Conservation (phyloP, 228 moss, liverwort and hornwort species). For the Sphagnum magellanicum region DNA sequence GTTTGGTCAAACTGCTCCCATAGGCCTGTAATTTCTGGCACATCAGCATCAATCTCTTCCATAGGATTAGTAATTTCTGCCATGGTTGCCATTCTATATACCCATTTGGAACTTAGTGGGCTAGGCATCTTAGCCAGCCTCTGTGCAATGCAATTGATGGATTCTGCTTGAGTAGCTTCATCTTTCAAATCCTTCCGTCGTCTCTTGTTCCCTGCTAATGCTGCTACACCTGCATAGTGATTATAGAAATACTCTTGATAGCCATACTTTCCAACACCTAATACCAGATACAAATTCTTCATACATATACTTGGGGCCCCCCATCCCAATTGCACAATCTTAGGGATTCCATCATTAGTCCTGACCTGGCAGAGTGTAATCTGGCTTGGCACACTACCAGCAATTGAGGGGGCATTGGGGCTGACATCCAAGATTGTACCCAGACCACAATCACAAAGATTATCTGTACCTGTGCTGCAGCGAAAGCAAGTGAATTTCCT, state of each 20-base stretch:
- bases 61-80: constrained; percentile 66
- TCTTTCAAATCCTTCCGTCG: constrained; percentile 81
- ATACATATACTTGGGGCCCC: not conserved
- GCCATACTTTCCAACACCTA: not conserved
- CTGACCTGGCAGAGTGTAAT: not conserved
- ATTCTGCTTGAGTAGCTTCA: constrained; percentile 88
- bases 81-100: constrained; percentile 25
- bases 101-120: constrained; percentile 63
- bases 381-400: not conserved
- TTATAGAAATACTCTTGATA: not conserved
- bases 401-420: not conserved
- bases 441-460: constrained; percentile 38
- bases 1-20: constrained; percentile 47
- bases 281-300: not conserved
- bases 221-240: constrained; percentile 61
- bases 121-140: constrained; percentile 85
- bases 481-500: constrained; percentile 45
- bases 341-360: not conserved
- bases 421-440: too few relatives aligned
- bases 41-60: constrained; percentile 61
- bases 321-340: too few relatives aligned
- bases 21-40: constrained; percentile 26
- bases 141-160: constrained; percentile 83
- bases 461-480: constrained; percentile 51
- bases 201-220: constrained; percentile 91